Conservation (phyloP, 148 eudicot genomes). For the Vaccinium vitisidaea region DNA sequence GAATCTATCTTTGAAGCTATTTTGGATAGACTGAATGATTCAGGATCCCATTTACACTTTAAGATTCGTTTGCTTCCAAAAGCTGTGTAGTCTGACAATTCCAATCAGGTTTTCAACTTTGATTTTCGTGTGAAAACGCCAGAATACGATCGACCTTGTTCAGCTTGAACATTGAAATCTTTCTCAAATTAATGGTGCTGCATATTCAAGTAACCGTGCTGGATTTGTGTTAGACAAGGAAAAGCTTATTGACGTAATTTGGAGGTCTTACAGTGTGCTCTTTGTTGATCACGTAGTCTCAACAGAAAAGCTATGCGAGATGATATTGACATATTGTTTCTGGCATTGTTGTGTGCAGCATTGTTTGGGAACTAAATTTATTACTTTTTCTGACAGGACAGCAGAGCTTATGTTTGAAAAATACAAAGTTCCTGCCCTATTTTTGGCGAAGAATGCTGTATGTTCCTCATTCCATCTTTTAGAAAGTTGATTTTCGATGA, state of each 20-base stretch:
- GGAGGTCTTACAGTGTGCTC: not conserved
- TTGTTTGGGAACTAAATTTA: slow-evolving; percentile 5
- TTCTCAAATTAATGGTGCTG: no score
- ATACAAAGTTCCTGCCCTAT: slow-evolving; percentile 92
- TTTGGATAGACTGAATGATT: not conserved
- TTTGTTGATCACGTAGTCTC: not conserved
- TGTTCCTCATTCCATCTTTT: slow-evolving; percentile 28
- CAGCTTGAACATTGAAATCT: no score
- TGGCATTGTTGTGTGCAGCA: not conserved
- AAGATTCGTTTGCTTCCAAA: not conserved
- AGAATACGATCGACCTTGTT: not conserved
- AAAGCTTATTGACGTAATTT: not conserved
- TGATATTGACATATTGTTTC: not conserved
- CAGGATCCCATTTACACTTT: not conserved
- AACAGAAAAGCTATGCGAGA: not conserved
- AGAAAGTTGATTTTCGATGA: not conserved
- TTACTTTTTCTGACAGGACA: slow-evolving; percentile 55
- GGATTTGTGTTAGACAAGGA: not conserved
- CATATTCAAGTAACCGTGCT: no score
- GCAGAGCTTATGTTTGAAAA: slow-evolving; percentile 98
- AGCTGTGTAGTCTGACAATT: not conserved
- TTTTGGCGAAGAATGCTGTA: slow-evolving; percentile 98
- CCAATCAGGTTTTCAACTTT: not conserved
- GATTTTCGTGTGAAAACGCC: not conserved
- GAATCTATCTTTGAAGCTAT: not conserved